These are phyloP conservation scores for Arthrobotrys conoides DNA, from an alignment of 2,329 filamentous ascomycete genomes.

Conservation along the genomic window DNA sequence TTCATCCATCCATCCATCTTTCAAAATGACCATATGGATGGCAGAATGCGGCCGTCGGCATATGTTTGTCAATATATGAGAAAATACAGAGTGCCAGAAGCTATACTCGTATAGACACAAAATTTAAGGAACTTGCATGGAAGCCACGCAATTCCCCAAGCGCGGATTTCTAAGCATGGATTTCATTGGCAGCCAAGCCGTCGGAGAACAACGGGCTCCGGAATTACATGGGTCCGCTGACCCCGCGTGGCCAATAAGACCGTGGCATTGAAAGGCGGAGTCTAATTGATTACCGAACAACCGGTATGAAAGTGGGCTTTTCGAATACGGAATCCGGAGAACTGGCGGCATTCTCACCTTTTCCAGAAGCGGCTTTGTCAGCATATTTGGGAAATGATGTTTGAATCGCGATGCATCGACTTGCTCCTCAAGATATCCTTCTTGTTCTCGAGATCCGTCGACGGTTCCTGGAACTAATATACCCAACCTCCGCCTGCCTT, in stretches of 20 bases:
- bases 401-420: slow-evolving; percentile 40
- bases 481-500: slow-evolving; percentile 19
- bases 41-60: slow-evolving; percentile 36
- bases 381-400: slow-evolving; percentile 21
- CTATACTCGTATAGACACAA: slow-evolving; percentile 6
- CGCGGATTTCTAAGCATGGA: slow-evolving; percentile 49
- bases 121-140: neutral
- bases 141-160: slow-evolving; percentile 43
- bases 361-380: slow-evolving; percentile 43
- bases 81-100: neutral
- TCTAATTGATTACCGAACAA: slow-evolving; percentile 44
- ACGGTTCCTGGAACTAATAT: slow-evolving; percentile 4
- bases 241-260: slow-evolving; percentile 29
- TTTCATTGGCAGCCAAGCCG: slow-evolving; percentile 17
- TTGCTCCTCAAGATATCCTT: slow-evolving; percentile 33
- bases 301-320: slow-evolving; percentile 26
- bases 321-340: slow-evolving; percentile 46
- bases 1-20: slow-evolving; percentile 20
- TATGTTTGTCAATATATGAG: slow-evolving; percentile 7
- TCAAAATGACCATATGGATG: neutral
- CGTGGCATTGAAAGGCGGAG: slow-evolving; percentile 32
- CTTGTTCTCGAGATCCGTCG: neutral
- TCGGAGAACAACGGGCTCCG: slow-evolving; percentile 42
- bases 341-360: slow-evolving; percentile 52
- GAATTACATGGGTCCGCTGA: slow-evolving; percentile 26